Evolutionary conservation across 768 basidiomycete genomes (phyloP).

Genomic region (Psilocybe azurescens): DNA sequence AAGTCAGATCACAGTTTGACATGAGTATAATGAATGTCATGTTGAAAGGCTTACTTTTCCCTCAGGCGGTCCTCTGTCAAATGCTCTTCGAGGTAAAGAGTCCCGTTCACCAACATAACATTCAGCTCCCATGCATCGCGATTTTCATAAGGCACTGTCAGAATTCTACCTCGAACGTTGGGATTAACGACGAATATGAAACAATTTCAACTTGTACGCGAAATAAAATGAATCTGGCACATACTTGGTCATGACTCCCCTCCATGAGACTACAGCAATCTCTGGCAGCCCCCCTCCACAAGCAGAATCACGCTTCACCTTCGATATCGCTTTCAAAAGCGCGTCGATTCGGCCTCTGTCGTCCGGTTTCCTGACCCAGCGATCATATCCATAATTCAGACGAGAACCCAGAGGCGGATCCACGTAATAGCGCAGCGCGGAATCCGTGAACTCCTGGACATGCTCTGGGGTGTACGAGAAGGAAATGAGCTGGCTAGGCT

Average conservation of each 20-base stretch:
- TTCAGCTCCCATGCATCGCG: constrained; percentile 83
- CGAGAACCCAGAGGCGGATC: constrained; percentile 70
- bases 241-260: constrained; percentile 86
- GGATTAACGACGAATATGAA: constrained; percentile 4
- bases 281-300: constrained; percentile 36
- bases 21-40: no score
- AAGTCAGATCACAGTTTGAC: no score
- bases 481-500: constrained; percentile 68
- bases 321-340: constrained; percentile 63
- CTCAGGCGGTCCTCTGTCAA: constrained; percentile 57
- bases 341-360: constrained; percentile 70
- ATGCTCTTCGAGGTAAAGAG: constrained; percentile 80
- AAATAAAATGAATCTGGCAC: constrained; percentile 15
- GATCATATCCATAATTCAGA: constrained; percentile 73
- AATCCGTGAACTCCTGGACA: constrained; percentile 66
- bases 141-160: constrained; percentile 84
- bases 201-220: no score
- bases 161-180: constrained; percentile 61
- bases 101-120: constrained; percentile 75
- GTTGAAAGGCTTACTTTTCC: constrained; percentile 59
- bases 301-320: constrained; percentile 41
- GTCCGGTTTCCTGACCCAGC: constrained; percentile 72
- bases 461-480: constrained; percentile 73
- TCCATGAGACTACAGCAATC: constrained; percentile 71
- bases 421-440: constrained; percentile 73